phyloP scores from a whole-genome alignment of 78 protist species.

The Dictyostelium capitatum region DNA sequence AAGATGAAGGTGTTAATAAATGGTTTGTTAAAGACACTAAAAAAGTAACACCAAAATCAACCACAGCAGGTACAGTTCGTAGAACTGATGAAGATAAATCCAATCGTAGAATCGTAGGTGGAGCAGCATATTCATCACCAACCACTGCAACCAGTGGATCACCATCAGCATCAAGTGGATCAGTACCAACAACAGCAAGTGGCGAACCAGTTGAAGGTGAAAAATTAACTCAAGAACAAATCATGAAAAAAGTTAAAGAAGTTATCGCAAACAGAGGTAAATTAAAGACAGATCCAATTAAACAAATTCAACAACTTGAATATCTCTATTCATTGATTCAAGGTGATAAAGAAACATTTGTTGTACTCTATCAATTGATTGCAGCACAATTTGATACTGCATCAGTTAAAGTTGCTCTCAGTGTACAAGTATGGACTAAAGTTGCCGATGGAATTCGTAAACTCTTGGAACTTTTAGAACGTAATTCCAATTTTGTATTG shows the following conservation, averaged over 20 bases:
- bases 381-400: constrained; percentile 83
- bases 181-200: constrained; percentile 6
- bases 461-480: constrained; percentile 6
- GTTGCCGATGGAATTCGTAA: constrained; percentile 34
- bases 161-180: background rate
- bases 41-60: background rate
- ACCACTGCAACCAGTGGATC: background rate
- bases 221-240: constrained; percentile 51
- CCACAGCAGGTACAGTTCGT: background rate
- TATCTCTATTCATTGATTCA: constrained; percentile 17
- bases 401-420: constrained; percentile 55
- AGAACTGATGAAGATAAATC: background rate
- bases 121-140: background rate
- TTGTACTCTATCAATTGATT: constrained; percentile 67
- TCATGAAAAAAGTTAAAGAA: constrained; percentile 68
- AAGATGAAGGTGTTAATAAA: background rate
- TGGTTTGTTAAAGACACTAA: constrained; percentile 16
- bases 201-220: background rate
- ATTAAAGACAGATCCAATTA: constrained; percentile 63
- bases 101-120: background rate
- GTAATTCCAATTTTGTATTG: constrained; percentile 31
- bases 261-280: constrained; percentile 62
- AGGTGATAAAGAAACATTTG: constrained; percentile 64
- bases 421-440: constrained; percentile 65
- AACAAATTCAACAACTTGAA: constrained; percentile 62